Base-by-base conservation (phyloP, 1,284 basidiomycete species). In the Quambalaria eucalypti region DNA sequence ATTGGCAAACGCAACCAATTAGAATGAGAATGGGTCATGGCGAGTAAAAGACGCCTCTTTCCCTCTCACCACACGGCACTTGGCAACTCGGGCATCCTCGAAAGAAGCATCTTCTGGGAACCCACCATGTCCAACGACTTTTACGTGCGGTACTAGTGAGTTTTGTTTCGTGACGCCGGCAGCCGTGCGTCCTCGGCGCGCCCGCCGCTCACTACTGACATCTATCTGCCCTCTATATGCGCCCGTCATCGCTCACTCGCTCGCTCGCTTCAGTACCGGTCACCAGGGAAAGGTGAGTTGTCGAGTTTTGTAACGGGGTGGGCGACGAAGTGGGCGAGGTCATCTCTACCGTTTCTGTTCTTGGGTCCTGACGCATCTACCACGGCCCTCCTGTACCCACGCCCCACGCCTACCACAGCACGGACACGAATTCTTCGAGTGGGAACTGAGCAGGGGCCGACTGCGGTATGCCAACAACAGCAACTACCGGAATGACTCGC, bases 391-490 rank as follows among this genome's bases (percentile, higher is more conserved):
- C 25, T 26, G 4, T 6, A 12, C 42, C 25, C 46, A 8, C 40
- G 8, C 21, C 25, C 4, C 12, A n/a, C n/a, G n/a, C n/a, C n/a
- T n/a, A n/a, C n/a, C n/a, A n/a, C 25, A 65, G 48, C 71, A 76
- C 49, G 74, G 74, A 1, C 74, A 76, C 51, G 74, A 77, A 62
- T 98, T 98, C 76, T 82, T 99, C 49, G 95, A 99, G 78, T 98
- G 97, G 73, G 93, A 98, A 78, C 96, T 96, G 79, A 87, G 88
- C 10, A 87, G 93, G 78, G 95, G 93, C 7, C 85, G 93, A 56
- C 82, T 98, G 62, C 84, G 93, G 66, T 99, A 98, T 76, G 93
- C 95, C 60, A 96, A 98, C 82, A 98, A 98, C 82, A 96, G 91
- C 21, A 98, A 98, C 78, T 98, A 98, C 79, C 81, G 93, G 48